Conservation (phyloP, 371 early-diverging fungal genomes). For the Chytridium lagenaria region DNA sequence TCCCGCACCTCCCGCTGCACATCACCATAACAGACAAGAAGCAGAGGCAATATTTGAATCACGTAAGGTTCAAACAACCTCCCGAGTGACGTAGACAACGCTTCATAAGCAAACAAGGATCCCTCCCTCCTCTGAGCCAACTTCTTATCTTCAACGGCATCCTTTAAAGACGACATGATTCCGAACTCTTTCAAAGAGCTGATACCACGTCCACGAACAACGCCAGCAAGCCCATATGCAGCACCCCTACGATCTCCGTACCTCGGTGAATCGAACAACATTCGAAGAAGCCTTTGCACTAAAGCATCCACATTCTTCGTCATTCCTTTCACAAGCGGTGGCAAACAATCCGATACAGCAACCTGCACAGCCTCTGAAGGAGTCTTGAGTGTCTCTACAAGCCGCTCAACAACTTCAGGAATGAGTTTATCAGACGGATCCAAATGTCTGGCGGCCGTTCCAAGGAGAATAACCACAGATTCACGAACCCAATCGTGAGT, state of each 20-base stretch:
- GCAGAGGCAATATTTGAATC: slow-evolving; percentile 87
- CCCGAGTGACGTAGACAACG: slow-evolving; percentile 81
- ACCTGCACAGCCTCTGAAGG: slow-evolving; percentile 95
- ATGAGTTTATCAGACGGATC: slow-evolving; percentile 75
- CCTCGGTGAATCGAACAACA: slow-evolving; percentile 72
- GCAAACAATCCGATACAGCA: slow-evolving; percentile 92
- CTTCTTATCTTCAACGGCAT: slow-evolving; percentile 80
- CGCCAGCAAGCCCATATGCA: slow-evolving; percentile 96
- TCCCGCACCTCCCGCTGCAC: slow-evolving; percentile 85
- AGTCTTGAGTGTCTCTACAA: slow-evolving; percentile 89
- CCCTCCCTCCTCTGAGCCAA: slow-evolving; percentile 82
- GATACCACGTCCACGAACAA: slow-evolving; percentile 92
- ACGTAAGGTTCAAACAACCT: slow-evolving; percentile 98
- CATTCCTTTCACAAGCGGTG: slow-evolving; percentile 80
- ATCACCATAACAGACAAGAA: slow-evolving; percentile 91
- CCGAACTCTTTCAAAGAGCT: slow-evolving; percentile 81
- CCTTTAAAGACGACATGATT: slow-evolving; percentile 82
- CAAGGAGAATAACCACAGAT: slow-evolving; percentile 89
- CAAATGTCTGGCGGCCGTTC: slow-evolving; percentile 88
- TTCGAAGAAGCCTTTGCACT: slow-evolving; percentile 70
- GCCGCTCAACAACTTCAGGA: slow-evolving; percentile 78
- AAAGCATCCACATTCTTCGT: slow-evolving; percentile 45
- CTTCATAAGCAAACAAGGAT: slow-evolving; percentile 92
- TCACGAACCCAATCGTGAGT: slow-evolving; percentile 67
- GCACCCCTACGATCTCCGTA: slow-evolving; percentile 93